Percentiles rank a stretch among this genome's conserved stretches.
Conservation (phyloP, 2,329 filamentous ascomycete genomes). For the Pyrenophora graminea region DNA sequence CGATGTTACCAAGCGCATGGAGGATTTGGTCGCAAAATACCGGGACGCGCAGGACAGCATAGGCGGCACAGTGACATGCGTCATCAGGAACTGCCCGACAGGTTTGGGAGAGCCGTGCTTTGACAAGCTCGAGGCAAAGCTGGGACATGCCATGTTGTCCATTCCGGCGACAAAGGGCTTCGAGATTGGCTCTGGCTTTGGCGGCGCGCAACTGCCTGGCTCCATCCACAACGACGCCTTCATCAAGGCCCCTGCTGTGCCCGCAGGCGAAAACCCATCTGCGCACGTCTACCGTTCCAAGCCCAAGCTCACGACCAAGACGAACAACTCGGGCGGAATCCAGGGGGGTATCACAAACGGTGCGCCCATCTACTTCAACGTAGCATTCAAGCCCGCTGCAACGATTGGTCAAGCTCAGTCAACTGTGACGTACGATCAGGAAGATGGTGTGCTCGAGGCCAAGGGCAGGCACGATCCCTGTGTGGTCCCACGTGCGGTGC, state of each 20-base stretch:
- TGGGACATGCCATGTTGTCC: slow-evolving; percentile 91
- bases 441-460: slow-evolving; percentile 76
- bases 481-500: slow-evolving; percentile 84
- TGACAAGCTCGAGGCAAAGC: slow-evolving; percentile 89
- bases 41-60: slow-evolving; percentile 83
- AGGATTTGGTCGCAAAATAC: slow-evolving; percentile 75
- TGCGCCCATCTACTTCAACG: slow-evolving; percentile 89
- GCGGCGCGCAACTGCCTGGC: slow-evolving; percentile 81
- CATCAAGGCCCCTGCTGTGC: slow-evolving; percentile 59
- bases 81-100: slow-evolving; percentile 81
- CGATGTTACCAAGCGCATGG: slow-evolving; percentile 71
- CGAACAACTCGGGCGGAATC: slow-evolving; percentile 93
- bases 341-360: slow-evolving; percentile 96
- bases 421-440: slow-evolving; percentile 78
- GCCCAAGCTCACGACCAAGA: slow-evolving; percentile 78
- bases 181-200: slow-evolving; percentile 92
- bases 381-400: slow-evolving; percentile 92
- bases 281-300: slow-evolving; percentile 43
- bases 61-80: slow-evolving; percentile 91
- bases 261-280: slow-evolving; percentile 52
- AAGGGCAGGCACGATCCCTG: slow-evolving; percentile 96
- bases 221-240: slow-evolving; percentile 94
- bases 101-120: slow-evolving; percentile 94
- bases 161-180: slow-evolving; percentile 96
- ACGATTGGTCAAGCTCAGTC: slow-evolving; percentile 89